Base-by-base conservation (phyloP, 495 filamentous ascomycete genomes). In the Neurospora sublineolata region DNA sequence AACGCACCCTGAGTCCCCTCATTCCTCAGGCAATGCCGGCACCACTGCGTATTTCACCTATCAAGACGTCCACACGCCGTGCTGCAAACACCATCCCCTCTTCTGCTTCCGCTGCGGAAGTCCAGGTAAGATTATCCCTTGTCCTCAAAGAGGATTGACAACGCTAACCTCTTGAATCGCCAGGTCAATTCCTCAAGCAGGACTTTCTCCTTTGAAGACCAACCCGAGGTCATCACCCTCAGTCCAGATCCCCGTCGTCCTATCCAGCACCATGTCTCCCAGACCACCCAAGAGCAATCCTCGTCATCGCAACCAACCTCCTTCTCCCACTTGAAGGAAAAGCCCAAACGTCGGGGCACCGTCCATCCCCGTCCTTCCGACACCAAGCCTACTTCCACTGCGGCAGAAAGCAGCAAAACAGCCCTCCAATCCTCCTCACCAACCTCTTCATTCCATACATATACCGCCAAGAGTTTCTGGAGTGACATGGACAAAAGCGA, bases 161-260 rank as follows among this genome's bases (percentile, higher is more conserved):
- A 6, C 4, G 23, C 52, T 60, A 30, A 60, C 12, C 11, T 30
- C 52, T 14, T 3, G 0, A 20, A 14, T 2, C 12, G 2, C 4
- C 9, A 60, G 52, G 3, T 1, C 41, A 42, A 42, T 0, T 5
- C 39, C 4, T 0, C 14, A 8, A 1, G 2, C 11, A 11, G 52
- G 5, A 3, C 0, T 0, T 60, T 60, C 0, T 60, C 52, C 0
- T 60, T 60, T 0, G 23, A 16, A 6, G 12, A 18, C 23, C 5
- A 60, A 16, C 12, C 52, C 23, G 52, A 60, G 27, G 6, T 60
- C 27, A 60, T 60, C 6, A 33, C 5, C 2, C 23, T 60, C 12
- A 8, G 52, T 8, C 12, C 23, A 0, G 11, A 30, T 7, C 0
- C 4, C 4, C 12, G 2, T 5, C 23, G 0, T 14, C 11, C 4